These are phyloP conservation scores for Xylaria scruposa DNA, from an alignment of 495 filamentous ascomycete genomes.

Conservation along the genomic window DNA sequence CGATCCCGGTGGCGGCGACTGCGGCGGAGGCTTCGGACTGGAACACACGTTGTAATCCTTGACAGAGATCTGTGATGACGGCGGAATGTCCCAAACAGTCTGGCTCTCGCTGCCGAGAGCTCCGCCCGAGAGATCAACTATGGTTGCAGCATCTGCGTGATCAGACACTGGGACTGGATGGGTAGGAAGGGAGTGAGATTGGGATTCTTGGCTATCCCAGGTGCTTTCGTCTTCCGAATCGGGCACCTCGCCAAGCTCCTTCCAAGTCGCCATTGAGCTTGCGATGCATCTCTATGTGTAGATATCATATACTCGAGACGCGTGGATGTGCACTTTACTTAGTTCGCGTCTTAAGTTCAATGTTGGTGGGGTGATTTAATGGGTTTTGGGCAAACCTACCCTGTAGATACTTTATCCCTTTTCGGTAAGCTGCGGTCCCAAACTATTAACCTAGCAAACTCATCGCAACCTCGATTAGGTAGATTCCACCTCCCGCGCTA, in stretches of 20 bases:
- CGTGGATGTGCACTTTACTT: slow-evolving; percentile 20
- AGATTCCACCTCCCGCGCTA: neutral
- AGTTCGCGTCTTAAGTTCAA: slow-evolving; percentile 10
- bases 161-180: slow-evolving; percentile 14
- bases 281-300: slow-evolving; percentile 34
- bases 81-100: slow-evolving; percentile 38
- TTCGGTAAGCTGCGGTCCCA: neutral
- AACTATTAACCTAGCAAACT: neutral
- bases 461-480: neutral
- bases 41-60: slow-evolving; percentile 18
- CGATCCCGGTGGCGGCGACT: slow-evolving; percentile 10
- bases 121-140: neutral
- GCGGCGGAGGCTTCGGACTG: slow-evolving; percentile 11
- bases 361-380: slow-evolving; percentile 6
- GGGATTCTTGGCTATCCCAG: slow-evolving; percentile 50
- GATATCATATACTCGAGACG: slow-evolving; percentile 15
- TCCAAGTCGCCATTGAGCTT: slow-evolving; percentile 60
- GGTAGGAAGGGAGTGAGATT: slow-evolving; percentile 28
- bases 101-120: neutral
- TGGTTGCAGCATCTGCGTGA: slow-evolving; percentile 1
- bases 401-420: neutral
- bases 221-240: slow-evolving; percentile 62
- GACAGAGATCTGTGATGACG: slow-evolving; percentile 31
- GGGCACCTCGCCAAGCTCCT: slow-evolving; percentile 63
- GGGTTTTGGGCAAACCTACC: neutral